A percentile compares a stretch with the other conserved stretches of the same genome.
Conservation (phyloP, 129 eudicot species). For the Rutidosis leptorrhynchoides region DNA sequence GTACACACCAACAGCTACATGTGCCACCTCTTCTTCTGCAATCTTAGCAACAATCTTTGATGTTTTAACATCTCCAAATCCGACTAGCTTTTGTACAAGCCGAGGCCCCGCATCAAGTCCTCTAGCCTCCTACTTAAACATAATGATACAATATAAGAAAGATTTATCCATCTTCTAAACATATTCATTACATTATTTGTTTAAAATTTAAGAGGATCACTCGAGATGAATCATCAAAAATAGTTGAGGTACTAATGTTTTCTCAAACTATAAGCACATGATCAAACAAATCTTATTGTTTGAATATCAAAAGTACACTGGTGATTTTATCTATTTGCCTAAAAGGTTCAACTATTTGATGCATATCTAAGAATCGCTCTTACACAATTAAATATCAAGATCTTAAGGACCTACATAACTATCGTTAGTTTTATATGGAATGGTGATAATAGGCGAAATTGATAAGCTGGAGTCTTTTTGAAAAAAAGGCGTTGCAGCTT, state of each 20-base stretch:
- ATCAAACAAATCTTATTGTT: not conserved
- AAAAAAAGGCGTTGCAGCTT: no score
- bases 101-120: constrained; percentile 99
- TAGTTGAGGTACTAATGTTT: not conserved
- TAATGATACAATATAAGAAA: not conserved
- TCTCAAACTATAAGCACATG: not conserved
- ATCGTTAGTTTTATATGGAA: not conserved
- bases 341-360: not conserved
- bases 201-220: not conserved
- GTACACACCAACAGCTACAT: constrained; percentile 91
- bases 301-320: not conserved
- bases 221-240: not conserved
- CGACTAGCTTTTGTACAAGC: constrained; percentile 69
- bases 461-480: not conserved
- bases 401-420: not conserved
- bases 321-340: not conserved
- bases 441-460: not conserved
- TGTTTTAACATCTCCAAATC: constrained; percentile 84
- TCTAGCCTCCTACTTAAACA: constrained; percentile 81
- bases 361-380: not conserved
- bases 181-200: not conserved
- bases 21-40: constrained; percentile 98
- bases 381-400: not conserved
- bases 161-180: not conserved
- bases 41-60: constrained; percentile 79